phyloP scores from a whole-genome alignment of 345 rosid genomes.

The Gossypium mustelinum region DNA sequence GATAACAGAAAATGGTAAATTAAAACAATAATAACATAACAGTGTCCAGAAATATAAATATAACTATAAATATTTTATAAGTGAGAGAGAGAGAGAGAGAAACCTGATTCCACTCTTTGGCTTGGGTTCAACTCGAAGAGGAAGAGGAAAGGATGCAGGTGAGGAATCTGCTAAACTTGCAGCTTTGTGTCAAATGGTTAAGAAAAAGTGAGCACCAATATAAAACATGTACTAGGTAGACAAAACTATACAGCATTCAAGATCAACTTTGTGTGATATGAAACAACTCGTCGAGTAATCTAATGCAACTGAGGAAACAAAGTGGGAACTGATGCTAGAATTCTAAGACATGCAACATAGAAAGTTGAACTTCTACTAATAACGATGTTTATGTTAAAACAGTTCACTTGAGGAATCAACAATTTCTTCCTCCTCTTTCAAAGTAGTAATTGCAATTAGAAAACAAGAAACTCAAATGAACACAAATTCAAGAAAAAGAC shows the following conservation, averaged over 20 bases:
- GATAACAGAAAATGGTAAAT: not conserved
- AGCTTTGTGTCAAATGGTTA: conserved; percentile 70
- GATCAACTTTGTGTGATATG: not conserved
- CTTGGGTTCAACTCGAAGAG: conserved; percentile 95
- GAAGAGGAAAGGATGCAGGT: conserved; percentile 71
- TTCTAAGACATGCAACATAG: not conserved
- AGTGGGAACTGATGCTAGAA: not conserved
- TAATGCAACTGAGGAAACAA: not conserved
- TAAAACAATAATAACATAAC: not conserved
- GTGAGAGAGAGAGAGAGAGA: not conserved
- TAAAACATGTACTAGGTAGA: not conserved
- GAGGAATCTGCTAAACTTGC: conserved; percentile 88
- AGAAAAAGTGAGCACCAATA: conserved; percentile 27
- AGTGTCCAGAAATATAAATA: not conserved
- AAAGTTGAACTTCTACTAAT: not conserved
- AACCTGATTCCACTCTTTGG: conserved; percentile 94
- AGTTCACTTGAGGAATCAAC: not conserved
- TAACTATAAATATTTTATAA: not conserved
- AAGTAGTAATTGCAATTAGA: not conserved
- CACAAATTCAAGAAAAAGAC: not conserved
- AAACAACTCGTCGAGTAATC: not conserved
- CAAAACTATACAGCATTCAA: not conserved
- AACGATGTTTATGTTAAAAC: not conserved
- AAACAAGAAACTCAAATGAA: not conserved
- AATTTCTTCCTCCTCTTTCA: not conserved